Evolutionary conservation across 331 rosid species (phyloP).

Genomic region (Quercus lobata): DNA sequence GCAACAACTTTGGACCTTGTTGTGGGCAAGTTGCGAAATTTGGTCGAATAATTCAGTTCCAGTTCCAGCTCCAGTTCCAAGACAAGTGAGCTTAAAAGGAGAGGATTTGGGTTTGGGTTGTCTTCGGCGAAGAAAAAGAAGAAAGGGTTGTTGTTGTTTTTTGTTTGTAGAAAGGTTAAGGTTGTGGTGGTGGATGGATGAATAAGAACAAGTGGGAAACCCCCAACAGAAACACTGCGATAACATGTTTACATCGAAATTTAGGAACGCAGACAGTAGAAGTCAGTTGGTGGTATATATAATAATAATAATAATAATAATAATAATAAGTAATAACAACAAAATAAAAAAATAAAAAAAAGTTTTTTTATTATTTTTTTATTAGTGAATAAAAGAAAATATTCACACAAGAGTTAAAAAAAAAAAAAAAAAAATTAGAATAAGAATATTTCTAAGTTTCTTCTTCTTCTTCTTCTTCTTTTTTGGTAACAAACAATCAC

Average conservation of each 20-base stretch:
- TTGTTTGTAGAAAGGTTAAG: background rate
- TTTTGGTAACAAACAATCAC: too few species aligned
- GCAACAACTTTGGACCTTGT: constrained; percentile 50
- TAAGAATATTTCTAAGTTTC: too few species aligned
- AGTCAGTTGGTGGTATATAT: too few species aligned
- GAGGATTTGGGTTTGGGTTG: constrained; percentile 21
- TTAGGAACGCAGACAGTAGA: too few species aligned
- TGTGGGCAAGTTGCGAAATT: constrained; percentile 47
- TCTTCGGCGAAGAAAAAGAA: constrained; percentile 4
- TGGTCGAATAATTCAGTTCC: constrained; percentile 35
- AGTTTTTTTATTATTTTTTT: too few species aligned
- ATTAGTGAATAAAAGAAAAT: too few species aligned
- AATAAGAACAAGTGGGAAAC: background rate
- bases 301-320: too few species aligned
- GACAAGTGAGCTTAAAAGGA: constrained; percentile 27
- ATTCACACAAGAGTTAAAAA: too few species aligned
- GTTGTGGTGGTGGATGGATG: background rate
- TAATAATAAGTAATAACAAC: too few species aligned
- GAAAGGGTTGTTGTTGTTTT: background rate
- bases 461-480: too few species aligned
- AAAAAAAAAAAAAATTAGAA: too few species aligned
- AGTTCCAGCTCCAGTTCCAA: background rate
- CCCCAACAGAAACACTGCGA: background rate
- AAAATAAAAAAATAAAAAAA: too few species aligned
- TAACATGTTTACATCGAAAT: background rate